Evolutionary conservation across 2,329 filamentous ascomycete genomes (phyloP).

Genomic region (Aureobasidium melanogenum): DNA sequence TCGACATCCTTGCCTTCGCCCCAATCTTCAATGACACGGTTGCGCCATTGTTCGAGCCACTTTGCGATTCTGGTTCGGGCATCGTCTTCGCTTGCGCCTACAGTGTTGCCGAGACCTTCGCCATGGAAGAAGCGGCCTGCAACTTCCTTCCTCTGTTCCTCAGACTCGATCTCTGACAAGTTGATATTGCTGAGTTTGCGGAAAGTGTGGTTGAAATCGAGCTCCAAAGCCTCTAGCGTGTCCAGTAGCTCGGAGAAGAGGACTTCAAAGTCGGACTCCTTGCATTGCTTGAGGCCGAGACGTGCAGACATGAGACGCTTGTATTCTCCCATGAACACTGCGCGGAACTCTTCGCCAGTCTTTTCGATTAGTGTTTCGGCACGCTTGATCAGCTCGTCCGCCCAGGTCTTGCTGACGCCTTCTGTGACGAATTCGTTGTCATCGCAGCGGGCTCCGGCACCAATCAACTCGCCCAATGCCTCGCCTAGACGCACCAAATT

Average conservation of each 20-base stretch:
- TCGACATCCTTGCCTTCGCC: conserved; percentile 44
- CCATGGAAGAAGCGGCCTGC: conserved; percentile 72
- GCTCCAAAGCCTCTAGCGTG: conserved; percentile 66
- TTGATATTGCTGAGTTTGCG: conserved; percentile 61
- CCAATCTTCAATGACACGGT: conserved; percentile 69
- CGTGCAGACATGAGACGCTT: conserved; percentile 72
- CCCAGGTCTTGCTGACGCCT: conserved; percentile 62
- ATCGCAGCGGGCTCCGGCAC: conserved; percentile 65
- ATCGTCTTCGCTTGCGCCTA: conserved; percentile 53
- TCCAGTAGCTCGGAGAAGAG: conserved; percentile 79
- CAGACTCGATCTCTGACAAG: conserved; percentile 54
- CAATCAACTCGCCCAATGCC: conserved; percentile 77
- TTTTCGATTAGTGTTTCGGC: conserved; percentile 78
- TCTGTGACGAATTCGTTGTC: conserved; percentile 59
- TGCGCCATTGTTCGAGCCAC: conserved; percentile 77
- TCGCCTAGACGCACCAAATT: conserved; percentile 89
- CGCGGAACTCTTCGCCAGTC: conserved; percentile 78
- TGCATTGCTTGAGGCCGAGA: conserved; percentile 63
- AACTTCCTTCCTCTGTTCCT: conserved; percentile 52
- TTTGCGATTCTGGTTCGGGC: conserved; percentile 58
- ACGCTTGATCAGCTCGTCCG: conserved; percentile 61
- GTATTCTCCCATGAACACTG: conserved; percentile 82
- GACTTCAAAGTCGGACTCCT: conserved; percentile 66
- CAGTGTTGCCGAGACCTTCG: conserved; percentile 54
- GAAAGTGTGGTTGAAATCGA: conserved; percentile 96